These are phyloP conservation scores for Trichoderma lentiforme DNA, from an alignment of 2,329 filamentous ascomycete genomes.

Conservation along the genomic window DNA sequence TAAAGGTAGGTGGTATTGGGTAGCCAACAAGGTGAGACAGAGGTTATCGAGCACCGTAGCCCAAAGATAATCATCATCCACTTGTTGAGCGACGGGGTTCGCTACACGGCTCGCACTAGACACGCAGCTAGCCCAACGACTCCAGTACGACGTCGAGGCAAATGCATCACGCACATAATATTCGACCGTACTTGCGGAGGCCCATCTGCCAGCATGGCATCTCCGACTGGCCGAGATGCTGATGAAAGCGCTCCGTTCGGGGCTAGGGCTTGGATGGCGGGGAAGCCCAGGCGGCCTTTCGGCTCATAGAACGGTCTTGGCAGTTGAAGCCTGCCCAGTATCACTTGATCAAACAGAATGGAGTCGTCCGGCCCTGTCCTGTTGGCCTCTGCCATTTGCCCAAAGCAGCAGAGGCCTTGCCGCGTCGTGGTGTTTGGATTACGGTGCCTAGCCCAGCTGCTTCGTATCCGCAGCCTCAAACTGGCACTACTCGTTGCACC, in stretches of 20 bases:
- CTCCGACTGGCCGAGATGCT: slow-evolving; percentile 9
- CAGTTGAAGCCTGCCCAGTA: slow-evolving; percentile 2
- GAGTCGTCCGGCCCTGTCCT: not conserved
- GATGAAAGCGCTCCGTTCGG: slow-evolving; percentile 4
- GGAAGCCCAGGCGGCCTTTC: slow-evolving; percentile 12
- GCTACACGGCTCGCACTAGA: not conserved
- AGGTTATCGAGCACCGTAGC: not conserved
- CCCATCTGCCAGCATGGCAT: not conserved
- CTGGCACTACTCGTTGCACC: not conserved
- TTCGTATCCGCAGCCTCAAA: slow-evolving; percentile 10
- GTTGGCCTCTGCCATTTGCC: not conserved
- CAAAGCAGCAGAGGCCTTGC: not conserved
- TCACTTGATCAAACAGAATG: slow-evolving; percentile 15
- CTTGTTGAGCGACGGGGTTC: not conserved
- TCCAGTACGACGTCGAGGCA: not conserved
- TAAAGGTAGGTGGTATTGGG: not conserved
- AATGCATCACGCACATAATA: slow-evolving; percentile 14
- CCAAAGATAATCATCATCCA: not conserved
- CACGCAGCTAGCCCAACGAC: not conserved
- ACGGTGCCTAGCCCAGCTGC: slow-evolving; percentile 8
- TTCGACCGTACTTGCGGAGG: not conserved
- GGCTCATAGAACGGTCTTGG: slow-evolving; percentile 15
- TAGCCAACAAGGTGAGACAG: slow-evolving; percentile 10
- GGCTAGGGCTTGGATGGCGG: slow-evolving; percentile 13
- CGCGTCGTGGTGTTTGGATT: not conserved